phyloP scores from a whole-genome alignment of 345 rosid species.

The Salix caprea region DNA sequence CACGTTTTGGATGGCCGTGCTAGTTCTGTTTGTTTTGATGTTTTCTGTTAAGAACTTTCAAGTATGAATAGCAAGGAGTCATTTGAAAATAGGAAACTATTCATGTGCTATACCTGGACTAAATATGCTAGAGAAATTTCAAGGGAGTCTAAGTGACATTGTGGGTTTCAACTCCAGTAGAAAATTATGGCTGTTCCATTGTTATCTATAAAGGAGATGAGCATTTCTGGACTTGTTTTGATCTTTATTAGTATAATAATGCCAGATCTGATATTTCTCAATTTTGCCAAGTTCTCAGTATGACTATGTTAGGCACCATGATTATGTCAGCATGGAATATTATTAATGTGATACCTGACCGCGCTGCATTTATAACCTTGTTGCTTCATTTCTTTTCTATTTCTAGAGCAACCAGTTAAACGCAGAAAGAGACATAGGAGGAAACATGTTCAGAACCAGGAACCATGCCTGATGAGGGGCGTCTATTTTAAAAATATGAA shows the following conservation, averaged over 20 bases:
- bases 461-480: slow-evolving; percentile 94
- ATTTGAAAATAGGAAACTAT: neutral
- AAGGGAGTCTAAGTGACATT: neutral
- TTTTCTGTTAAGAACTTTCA: neutral
- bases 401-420: slow-evolving; percentile 72
- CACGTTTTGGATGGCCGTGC: neutral
- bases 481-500: slow-evolving; percentile 98
- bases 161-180: too few species aligned
- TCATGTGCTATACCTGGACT: neutral
- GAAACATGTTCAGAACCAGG: slow-evolving; percentile 80
- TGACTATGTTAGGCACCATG: slow-evolving; percentile 3
- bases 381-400: slow-evolving; percentile 9
- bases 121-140: neutral
- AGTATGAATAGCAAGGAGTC: neutral
- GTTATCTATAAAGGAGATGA: neutral
- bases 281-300: neutral
- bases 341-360: neutral
- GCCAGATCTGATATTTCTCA: neutral
- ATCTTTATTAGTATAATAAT: neutral
- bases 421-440: slow-evolving; percentile 89
- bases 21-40: neutral
- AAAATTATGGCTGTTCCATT: too few species aligned
- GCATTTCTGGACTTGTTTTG: neutral
- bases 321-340: neutral
- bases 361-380: slow-evolving; percentile 1